Percentiles rank a stretch among this genome's conserved stretches.
These are phyloP conservation scores for Cytospora piceae DNA, from an alignment of 2,329 filamentous ascomycete species.

Conservation along the genomic window DNA sequence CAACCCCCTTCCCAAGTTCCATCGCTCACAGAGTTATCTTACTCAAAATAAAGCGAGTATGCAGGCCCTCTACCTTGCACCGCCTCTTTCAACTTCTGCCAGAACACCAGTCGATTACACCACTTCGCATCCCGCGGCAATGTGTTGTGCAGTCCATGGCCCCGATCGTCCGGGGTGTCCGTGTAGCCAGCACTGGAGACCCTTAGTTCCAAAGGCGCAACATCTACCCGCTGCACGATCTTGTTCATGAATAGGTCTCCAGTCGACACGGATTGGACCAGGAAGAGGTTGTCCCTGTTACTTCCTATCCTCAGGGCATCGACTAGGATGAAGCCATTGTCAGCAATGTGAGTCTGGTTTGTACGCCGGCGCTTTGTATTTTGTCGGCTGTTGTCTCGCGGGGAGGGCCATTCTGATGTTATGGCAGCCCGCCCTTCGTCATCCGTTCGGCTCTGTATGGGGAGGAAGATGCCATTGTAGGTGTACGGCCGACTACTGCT, in stretches of 20 bases:
- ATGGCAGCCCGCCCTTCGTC: background rate
- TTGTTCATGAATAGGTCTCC: conserved; percentile 4
- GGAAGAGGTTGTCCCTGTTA: background rate
- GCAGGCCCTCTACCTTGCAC: background rate
- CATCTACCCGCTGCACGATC: background rate
- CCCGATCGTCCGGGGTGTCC: background rate
- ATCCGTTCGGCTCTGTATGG: background rate
- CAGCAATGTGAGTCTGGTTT: background rate
- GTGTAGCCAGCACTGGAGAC: background rate
- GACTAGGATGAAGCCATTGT: conserved; percentile 2
- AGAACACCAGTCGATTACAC: conserved; percentile 5
- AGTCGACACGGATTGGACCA: conserved; percentile 13
- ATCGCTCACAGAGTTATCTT: background rate
- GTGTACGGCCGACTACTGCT: background rate
- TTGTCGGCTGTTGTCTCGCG: background rate
- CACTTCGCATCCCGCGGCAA: background rate
- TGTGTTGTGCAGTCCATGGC: background rate
- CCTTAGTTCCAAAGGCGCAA: background rate
- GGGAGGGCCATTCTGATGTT: background rate
- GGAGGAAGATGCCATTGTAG: background rate
- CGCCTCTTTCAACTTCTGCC: background rate
- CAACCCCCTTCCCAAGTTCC: too few relatives aligned
- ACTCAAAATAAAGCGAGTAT: conserved; percentile 18
- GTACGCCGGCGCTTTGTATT: too few relatives aligned
- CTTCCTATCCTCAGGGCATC: background rate